Evolutionary conservation across 2,329 filamentous ascomycete species (phyloP), one percentile per base, ranked within the genome.

Genomic region (Samsoniella hepiali): DNA sequence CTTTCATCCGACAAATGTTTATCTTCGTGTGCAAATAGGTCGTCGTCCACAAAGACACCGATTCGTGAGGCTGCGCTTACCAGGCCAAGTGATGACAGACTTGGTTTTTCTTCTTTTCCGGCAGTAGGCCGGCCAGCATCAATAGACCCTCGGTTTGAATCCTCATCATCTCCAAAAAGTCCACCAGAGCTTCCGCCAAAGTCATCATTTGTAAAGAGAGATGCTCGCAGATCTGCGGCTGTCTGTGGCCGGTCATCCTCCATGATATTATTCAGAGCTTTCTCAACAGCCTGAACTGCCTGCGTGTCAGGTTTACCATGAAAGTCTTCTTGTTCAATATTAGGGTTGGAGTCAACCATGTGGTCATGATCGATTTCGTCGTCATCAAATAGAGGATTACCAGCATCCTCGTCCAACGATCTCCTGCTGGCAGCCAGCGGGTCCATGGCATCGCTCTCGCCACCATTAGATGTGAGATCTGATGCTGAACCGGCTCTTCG

Each of bases 11-110:
- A 90, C 6, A 93, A 81, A 68, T 92, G 92, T 69, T 88, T 93
- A 70, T 91, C 87, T 71, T 96, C 91, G 67, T 98, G 94, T 1
- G 88, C 90, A 72, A 97, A 98, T 5, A 99, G 84, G 72, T 98
- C 92, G 72, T 98, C 91, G 68, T 97, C 91, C 7, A 91, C 87
- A 74, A 99, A 99, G 2, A 99, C 95, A 1, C 94, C 93, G 64
- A 93, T 93, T 29, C 92, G 88, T 17, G 91, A 92, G 15, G 91
- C 91, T 6, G 90, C 89, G 65, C 92, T 96, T 2, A 99, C 91
- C 5, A 99, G 84, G 0, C 95, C 95, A 3, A 99, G 79, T 0
- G 95, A 97, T 11, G 94, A 90, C 67, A 99, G 87, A 72, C 91
- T 99, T 31, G 93, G 93, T 74, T 90, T 96, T 34, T 87, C 84